Conservation (phyloP, 1,284 basidiomycete genomes). For the Neotropicomus parvogracilis region DNA sequence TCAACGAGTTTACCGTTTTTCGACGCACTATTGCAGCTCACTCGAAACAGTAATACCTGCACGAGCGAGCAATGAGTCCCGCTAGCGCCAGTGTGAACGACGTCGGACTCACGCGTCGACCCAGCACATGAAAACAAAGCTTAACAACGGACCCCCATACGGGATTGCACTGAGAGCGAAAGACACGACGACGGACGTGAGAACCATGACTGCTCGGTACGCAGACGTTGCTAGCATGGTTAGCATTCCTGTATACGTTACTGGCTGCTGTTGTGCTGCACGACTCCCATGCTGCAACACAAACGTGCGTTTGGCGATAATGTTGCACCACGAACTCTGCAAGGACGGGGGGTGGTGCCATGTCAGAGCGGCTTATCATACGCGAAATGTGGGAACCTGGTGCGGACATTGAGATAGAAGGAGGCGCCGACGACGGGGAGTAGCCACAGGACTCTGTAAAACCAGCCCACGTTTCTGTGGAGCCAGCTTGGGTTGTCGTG, state of each 20-base stretch:
- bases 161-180: conserved; percentile 64
- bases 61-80: conserved; percentile 3
- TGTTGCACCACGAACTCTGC: conserved; percentile 70
- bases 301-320: conserved; percentile 70
- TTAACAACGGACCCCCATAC: conserved; percentile 52
- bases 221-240: conserved; percentile 72
- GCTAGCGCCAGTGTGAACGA: neutral
- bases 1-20: conserved; percentile 7
- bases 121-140: conserved; percentile 77
- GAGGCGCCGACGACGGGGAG: conserved; percentile 67
- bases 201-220: conserved; percentile 75
- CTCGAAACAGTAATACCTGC: conserved; percentile 86
- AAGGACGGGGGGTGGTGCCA: conserved; percentile 6
- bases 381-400: conserved; percentile 6
- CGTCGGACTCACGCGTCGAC: conserved; percentile 67
- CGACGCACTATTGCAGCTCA: conserved; percentile 37
- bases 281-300: conserved; percentile 61
- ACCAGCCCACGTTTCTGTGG: conserved; percentile 66
- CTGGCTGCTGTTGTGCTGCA: conserved; percentile 45
- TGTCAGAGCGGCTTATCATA: conserved; percentile 14
- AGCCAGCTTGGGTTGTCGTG: conserved; percentile 61
- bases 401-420: conserved; percentile 71
- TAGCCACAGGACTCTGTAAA: conserved; percentile 74
- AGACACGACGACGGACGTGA: conserved; percentile 69
- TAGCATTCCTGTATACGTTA: conserved; percentile 67